phyloP scores from a whole-genome alignment of 2,329 filamentous ascomycete genomes.

The Mycogone perniciosa region DNA sequence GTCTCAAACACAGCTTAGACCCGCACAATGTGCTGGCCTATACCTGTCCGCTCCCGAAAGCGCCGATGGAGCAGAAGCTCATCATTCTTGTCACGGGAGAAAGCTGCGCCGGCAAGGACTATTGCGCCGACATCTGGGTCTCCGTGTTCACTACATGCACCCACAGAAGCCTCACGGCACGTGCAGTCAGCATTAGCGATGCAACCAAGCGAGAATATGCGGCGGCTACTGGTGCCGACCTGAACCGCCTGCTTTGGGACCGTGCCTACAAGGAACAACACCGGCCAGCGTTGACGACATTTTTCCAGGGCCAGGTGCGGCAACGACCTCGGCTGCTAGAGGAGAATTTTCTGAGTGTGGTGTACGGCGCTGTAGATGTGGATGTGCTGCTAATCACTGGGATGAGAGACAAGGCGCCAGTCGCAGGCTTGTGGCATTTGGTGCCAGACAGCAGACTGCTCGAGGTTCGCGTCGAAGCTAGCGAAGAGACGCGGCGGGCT shows the following conservation, averaged over 20 bases:
- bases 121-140: conserved; percentile 49
- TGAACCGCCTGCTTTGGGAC: conserved; percentile 42
- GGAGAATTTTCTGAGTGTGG: conserved; percentile 44
- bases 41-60: conserved; percentile 46
- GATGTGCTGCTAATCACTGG: conserved; percentile 57
- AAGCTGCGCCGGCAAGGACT: conserved; percentile 53
- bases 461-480: conserved; percentile 45
- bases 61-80: conserved; percentile 34
- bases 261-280: conserved; percentile 58
- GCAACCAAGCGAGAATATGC: conserved; percentile 53
- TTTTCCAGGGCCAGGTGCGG: conserved; percentile 41
- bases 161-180: conserved; percentile 29
- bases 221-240: conserved; percentile 38
- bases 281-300: conserved; percentile 43
- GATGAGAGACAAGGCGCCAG: conserved; percentile 55
- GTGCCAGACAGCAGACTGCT: conserved; percentile 46
- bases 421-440: conserved; percentile 47
- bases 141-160: conserved; percentile 28
- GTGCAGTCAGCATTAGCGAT: conserved; percentile 50
- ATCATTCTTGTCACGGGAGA: conserved; percentile 53
- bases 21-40: conserved; percentile 46
- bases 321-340: conserved; percentile 40
- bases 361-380: conserved; percentile 33
- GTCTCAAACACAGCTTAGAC: conserved; percentile 45
- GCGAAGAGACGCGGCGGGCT: conserved; percentile 27